Base-by-base conservation (phyloP, 2,329 filamentous ascomycete species). In the Ascochyta fabae region DNA sequence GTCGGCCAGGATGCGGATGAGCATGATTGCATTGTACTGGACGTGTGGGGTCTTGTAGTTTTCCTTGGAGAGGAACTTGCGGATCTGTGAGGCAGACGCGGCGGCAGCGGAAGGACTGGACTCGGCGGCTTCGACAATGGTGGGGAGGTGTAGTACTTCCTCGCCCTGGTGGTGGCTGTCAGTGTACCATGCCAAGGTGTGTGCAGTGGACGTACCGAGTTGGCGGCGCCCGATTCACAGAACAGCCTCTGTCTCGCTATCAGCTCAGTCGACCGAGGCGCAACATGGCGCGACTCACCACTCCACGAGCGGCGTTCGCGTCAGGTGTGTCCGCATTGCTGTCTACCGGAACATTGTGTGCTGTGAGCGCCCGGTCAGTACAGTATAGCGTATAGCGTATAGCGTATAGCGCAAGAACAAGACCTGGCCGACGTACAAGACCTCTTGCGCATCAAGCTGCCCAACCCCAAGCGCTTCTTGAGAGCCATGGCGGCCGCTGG, bases 11-110 rank as follows among this genome's bases (percentile, higher is more conserved):
- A 99, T 99, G 59, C 94, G 89, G 65, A 96, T 83, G 52, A 99
- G 84, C 95, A 98, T 98, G 69, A 98, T 87, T 60, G 92, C 89
- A 78, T 98, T 97, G 83, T 97, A 98, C 76, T 98, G 94, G 65
- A 88, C 87, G 67, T 90, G 87, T 9, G 91, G 86, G 40, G 81
- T 77, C 31, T 72, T 72, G 62, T 77, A 81, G 76, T 91, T 87
- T 41, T 93, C 89, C 63, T 87, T 88, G 66, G 86, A 83, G 56
- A 99, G 81, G 74, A 88, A 94, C 75, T 91, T 93, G 72, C 91
- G 89, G 71, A 98, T 91, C 62, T 89, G 82, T 62, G 85, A 81
- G 45, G 92, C 92, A 66, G 91, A 91, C 68, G 93, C 90, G 61
- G 88, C 86, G 23, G 94, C 93, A 6, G 95, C 95, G 42, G 82